A percentile compares a stretch with the other conserved stretches of the same genome.
Evolutionary conservation across 805 yeast species (phyloP).

Genomic region (Ogataea corticis): DNA sequence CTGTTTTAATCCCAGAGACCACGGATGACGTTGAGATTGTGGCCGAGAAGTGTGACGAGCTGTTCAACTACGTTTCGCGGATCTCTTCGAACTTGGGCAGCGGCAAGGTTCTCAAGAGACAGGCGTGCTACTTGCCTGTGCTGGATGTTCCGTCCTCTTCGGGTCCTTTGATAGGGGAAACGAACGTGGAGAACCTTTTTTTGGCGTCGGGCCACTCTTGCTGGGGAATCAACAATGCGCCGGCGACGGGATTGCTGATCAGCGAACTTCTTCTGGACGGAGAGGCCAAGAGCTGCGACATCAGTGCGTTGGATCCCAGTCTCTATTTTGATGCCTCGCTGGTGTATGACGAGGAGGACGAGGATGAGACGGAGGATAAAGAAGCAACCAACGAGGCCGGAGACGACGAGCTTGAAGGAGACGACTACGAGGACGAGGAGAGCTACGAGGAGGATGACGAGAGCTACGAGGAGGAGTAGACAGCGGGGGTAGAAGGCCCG

Average conservation of each 20-base stretch:
- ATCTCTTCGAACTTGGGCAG: slow-evolving; percentile 65
- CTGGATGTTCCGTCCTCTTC: slow-evolving; percentile 88
- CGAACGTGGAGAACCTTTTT: slow-evolving; percentile 76
- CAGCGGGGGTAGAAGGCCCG: neutral
- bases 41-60: slow-evolving; percentile 81
- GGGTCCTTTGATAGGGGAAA: slow-evolving; percentile 94
- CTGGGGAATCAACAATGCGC: slow-evolving; percentile 99
- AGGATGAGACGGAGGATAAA: slow-evolving; percentile 19
- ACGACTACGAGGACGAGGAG: slow-evolving; percentile 9
- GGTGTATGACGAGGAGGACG: slow-evolving; percentile 35
- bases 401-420: slow-evolving; percentile 17
- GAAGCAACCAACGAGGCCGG: slow-evolving; percentile 7
- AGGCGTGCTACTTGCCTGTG: slow-evolving; percentile 95
- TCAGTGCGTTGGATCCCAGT: slow-evolving; percentile 81
- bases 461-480: neutral
- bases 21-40: slow-evolving; percentile 92
- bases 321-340: slow-evolving; percentile 75
- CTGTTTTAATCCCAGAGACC: slow-evolving; percentile 88
- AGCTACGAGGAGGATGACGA: slow-evolving; percentile 7
- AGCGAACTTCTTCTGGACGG: slow-evolving; percentile 88
- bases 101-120: slow-evolving; percentile 78
- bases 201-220: slow-evolving; percentile 95
- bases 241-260: slow-evolving; percentile 93
- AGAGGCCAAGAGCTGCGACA: slow-evolving; percentile 70
- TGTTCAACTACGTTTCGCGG: slow-evolving; percentile 78